A percentile compares a stretch with the other conserved stretches of the same genome.
These are phyloP conservation scores for Ogataea sp. DNA, from an alignment of 805 yeast genomes.

Conservation along the genomic window DNA sequence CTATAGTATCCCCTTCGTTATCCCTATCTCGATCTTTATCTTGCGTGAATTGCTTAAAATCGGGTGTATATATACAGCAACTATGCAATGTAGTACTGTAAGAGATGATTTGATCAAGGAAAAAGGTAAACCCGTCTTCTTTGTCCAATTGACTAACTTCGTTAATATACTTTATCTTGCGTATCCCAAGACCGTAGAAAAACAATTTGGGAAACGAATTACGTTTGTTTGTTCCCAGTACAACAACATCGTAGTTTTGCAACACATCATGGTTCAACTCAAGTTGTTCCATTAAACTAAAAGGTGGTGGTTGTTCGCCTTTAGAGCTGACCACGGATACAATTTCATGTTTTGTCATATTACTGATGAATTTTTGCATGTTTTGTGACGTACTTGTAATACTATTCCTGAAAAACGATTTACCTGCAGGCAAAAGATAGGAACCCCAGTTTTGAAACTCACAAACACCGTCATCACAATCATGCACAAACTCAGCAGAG, in stretches of 20 bases:
- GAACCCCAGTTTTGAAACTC: slow-evolving; percentile 33
- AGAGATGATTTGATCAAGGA: neutral
- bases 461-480: slow-evolving; percentile 25
- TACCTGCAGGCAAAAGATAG: slow-evolving; percentile 69
- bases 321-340: no score
- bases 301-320: slow-evolving; percentile 3
- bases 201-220: slow-evolving; percentile 16
- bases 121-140: neutral
- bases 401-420: slow-evolving; percentile 32
- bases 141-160: neutral
- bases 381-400: slow-evolving; percentile 41
- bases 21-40: neutral
- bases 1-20: neutral
- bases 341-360: no score
- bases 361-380: slow-evolving; percentile 32
- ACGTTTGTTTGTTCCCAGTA: slow-evolving; percentile 24
- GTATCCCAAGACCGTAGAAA: slow-evolving; percentile 10
- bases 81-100: no score
- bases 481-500: slow-evolving; percentile 47
- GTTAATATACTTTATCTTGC: neutral
- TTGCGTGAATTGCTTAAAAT: neutral
- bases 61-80: neutral
- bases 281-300: slow-evolving; percentile 31
- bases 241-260: slow-evolving; percentile 24
- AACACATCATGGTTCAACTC: slow-evolving; percentile 30